phyloP scores from a whole-genome alignment of 192 early-diverging fungal genomes.

The Coemansia sp. region DNA sequence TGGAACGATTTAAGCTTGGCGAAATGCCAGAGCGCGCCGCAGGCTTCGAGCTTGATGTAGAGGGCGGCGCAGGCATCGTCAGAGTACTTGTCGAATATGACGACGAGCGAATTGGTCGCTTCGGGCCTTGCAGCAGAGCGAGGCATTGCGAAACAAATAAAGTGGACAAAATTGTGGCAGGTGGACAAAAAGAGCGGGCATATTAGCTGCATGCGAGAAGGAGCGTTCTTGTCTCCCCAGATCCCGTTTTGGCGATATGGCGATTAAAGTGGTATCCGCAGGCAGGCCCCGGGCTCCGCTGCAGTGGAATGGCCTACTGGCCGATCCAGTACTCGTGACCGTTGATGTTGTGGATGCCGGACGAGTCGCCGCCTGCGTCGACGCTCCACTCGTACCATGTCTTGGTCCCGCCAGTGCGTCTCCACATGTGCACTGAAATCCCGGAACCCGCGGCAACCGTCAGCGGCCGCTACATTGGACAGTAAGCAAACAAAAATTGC shows the following conservation, averaged over 20 bases:
- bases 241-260: too few relatives aligned
- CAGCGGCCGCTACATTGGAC: conserved; percentile 59
- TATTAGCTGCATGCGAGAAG: too few relatives aligned
- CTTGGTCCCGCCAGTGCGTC: conserved; percentile 68
- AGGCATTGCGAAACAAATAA: background rate
- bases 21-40: conserved; percentile 44
- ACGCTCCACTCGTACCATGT: conserved; percentile 98
- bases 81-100: conserved; percentile 28
- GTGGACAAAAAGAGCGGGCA: conserved; percentile 1
- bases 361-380: conserved; percentile 7
- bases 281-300: too few relatives aligned
- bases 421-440: conserved; percentile 80
- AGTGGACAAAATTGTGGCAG: background rate
- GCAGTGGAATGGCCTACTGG: conserved; percentile 10
- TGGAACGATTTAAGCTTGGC: conserved; percentile 44
- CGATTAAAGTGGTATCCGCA: too few relatives aligned
- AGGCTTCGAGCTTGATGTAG: conserved; percentile 15
- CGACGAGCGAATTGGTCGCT: conserved; percentile 47
- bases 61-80: conserved; percentile 21
- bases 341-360: conserved; percentile 35
- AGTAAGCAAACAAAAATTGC: conserved; percentile 1
- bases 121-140: conserved; percentile 14
- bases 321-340: conserved; percentile 39
- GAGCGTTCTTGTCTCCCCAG: too few relatives aligned
- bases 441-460: conserved; percentile 56